These are phyloP conservation scores for Salix udensis DNA, from an alignment of 345 rosid species.

Conservation along the genomic window DNA sequence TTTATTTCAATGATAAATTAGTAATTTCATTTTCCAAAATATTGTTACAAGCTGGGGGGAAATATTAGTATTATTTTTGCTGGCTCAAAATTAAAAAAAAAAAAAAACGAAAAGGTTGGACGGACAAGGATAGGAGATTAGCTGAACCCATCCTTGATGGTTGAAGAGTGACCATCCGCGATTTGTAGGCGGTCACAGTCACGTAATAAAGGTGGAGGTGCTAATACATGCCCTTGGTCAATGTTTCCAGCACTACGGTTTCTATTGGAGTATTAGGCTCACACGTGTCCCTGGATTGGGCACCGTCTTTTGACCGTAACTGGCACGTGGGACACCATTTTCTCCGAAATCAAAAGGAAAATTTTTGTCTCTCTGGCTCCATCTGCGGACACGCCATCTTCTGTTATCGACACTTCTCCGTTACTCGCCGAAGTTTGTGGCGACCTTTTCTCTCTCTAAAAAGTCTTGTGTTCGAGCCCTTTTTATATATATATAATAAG, in stretches of 20 bases:
- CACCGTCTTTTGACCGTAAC: neutral
- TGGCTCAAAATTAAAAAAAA: no score
- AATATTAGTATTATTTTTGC: no score
- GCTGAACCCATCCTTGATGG: neutral
- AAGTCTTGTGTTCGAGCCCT: no score
- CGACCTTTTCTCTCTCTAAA: neutral
- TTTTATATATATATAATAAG: no score
- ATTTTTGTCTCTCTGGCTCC: neutral
- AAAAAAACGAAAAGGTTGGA: neutral
- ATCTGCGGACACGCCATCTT: neutral
- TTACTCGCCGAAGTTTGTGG: neutral
- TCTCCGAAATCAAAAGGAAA: neutral
- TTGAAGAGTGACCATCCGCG: neutral
- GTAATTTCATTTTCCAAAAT: no score
- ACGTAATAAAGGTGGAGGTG: neutral
- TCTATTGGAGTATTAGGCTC: neutral
- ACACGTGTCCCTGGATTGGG: neutral
- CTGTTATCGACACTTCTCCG: neutral
- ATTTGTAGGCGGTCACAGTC: neutral
- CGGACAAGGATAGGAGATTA: neutral
- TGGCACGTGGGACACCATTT: constrained; percentile 2
- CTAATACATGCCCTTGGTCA: neutral
- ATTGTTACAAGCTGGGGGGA: no score
- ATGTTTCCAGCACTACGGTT: neutral
- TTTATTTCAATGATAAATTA: no score